These are phyloP conservation scores for Taiozyma sp. DNA, from an alignment of 1,139 yeast species.

Conservation along the genomic window DNA sequence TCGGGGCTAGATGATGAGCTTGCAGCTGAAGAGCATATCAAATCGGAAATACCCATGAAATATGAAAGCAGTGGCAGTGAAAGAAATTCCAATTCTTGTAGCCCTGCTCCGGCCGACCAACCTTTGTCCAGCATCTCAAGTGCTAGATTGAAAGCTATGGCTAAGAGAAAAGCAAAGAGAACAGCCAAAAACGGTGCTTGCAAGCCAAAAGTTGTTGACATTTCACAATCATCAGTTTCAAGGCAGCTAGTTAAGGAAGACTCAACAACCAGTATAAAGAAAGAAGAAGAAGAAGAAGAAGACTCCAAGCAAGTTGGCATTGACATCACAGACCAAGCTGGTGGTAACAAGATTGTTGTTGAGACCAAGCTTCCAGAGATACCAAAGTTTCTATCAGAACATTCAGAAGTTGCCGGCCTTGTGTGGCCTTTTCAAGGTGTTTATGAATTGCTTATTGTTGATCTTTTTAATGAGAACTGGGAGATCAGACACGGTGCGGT, in stretches of 20 bases:
- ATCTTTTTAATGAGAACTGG: constrained; percentile 85
- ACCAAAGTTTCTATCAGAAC: constrained; percentile 68
- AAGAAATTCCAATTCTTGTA: constrained; percentile 3
- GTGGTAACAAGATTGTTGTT: constrained; percentile 76
- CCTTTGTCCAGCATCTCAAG: constrained; percentile 32
- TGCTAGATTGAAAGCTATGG: constrained; percentile 91
- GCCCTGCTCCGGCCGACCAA: constrained; percentile 10
- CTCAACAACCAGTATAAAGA: background rate
- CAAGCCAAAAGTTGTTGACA: constrained; percentile 57
- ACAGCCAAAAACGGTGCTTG: constrained; percentile 58
- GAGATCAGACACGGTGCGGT: constrained; percentile 97
- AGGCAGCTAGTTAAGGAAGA: constrained; percentile 32
- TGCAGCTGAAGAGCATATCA: constrained; percentile 14
- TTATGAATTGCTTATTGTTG: constrained; percentile 76
- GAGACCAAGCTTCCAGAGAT: constrained; percentile 70
- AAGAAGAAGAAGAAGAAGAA: constrained; percentile 2
- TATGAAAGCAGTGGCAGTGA: constrained; percentile 8
- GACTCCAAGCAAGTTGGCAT: constrained; percentile 27
- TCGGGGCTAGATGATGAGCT: constrained; percentile 13
- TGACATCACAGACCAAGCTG: constrained; percentile 73
- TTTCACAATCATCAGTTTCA: constrained; percentile 74
- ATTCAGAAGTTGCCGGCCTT: constrained; percentile 68
- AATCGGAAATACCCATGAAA: constrained; percentile 2
- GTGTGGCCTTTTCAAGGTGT: constrained; percentile 98
- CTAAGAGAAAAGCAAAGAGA: constrained; percentile 83